Conservation (phyloP, 148 eudicot species). For the Amaranthus hypochondriacus region DNA sequence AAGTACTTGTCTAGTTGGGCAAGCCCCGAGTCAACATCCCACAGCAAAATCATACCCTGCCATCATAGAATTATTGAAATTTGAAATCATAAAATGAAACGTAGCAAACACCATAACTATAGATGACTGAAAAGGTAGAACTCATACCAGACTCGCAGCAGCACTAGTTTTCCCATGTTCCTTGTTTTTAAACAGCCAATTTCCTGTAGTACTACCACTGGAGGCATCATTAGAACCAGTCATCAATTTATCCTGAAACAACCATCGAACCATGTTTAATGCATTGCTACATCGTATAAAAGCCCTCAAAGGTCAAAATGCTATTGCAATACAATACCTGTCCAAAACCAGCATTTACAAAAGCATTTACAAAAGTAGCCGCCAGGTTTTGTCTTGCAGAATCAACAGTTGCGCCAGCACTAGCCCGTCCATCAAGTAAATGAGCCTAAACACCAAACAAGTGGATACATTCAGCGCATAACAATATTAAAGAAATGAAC, state of each 20-base stretch:
- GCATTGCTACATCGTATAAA: neutral
- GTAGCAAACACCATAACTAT: neutral
- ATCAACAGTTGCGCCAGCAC: constrained; percentile 79
- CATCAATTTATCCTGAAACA: constrained; percentile 81
- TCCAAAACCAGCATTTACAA: constrained; percentile 94
- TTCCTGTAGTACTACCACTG: constrained; percentile 58
- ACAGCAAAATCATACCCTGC: constrained; percentile 94
- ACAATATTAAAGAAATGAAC: neutral
- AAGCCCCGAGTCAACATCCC: constrained; percentile 99
- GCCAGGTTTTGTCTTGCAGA: constrained; percentile 91
- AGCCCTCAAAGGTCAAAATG: neutral
- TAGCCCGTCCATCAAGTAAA: constrained; percentile 90
- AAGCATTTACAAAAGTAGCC: constrained; percentile 92
- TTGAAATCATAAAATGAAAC: neutral
- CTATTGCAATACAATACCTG: constrained; percentile 40
- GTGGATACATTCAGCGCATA: neutral
- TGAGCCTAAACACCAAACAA: constrained; percentile 49
- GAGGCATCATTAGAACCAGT: constrained; percentile 63
- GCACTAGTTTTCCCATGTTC: constrained; percentile 94
- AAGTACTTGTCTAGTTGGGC: constrained; percentile 96
- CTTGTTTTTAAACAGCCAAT: constrained; percentile 92
- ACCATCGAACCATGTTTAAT: neutral
- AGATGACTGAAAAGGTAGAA: constrained; percentile 2
- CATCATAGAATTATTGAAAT: neutral
- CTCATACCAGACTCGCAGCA: constrained; percentile 86